Base-by-base conservation (phyloP, 352 stramenopile genomes). In the Phytophthora fragariaefolia region DNA sequence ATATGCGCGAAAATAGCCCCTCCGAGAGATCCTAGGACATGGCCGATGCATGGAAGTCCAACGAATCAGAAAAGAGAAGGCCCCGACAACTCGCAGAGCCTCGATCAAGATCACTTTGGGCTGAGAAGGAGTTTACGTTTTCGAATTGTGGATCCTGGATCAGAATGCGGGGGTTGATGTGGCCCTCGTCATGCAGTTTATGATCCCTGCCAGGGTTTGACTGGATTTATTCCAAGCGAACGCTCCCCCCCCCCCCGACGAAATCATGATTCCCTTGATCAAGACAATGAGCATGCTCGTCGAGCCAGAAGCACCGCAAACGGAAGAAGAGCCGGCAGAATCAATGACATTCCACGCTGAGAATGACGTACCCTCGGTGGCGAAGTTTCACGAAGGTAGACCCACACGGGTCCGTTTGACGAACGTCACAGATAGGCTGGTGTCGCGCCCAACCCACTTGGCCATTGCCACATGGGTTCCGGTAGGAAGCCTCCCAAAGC, bases 311-410 rank as follows among this genome's bases (percentile, higher is more conserved):
- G 30, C n/a, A n/a, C n/a, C n/a, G n/a, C n/a, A n/a, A n/a, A n/a
- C n/a, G n/a, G n/a, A n/a, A 12, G 30, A 36, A 36, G 30, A 12
- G 12, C 30, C 30, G 6, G 12, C 30, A 12, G 30, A 36, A 36
- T 6, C 30, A 36, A n/a, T n/a, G n/a, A n/a, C 6, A 36, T 36
- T 36, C 12, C 30, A 13, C 5, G 23, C 23, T 22, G 32, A 22
- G 23, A 58, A n/a, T 58, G 51, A 34, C 4, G 12, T 60, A 2
- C 52, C 52, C 26, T 51, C 54, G 10, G 43, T 54, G 4, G 53
- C 42, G 26, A 30, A 10, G 20, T 54, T 26, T 46, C 23, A 20
- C 0, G 4, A 12, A 15, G 18, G 43, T 0, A 4, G 17, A 18
- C 54, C 54, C 3, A 20, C 18, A 3, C 4, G 18, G 3, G 42